Evolutionary conservation across 192 early-diverging fungal species (phyloP).

Genomic region (Umbelopsis vinacea): DNA sequence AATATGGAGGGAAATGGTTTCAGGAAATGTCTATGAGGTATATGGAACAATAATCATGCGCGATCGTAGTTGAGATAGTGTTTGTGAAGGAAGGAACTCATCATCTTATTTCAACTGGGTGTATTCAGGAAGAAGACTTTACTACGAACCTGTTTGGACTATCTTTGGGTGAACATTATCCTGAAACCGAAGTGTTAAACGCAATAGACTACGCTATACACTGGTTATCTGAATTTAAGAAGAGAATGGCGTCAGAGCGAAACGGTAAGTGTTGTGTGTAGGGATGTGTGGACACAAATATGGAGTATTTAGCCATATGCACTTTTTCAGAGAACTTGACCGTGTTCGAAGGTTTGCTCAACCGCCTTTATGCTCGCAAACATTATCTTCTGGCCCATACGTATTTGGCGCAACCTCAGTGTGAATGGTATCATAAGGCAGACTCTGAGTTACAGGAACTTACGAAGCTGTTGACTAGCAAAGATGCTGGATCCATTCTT

Average conservation of each 20-base stretch:
- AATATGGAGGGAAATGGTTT: slow-evolving; percentile 59
- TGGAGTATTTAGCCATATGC: background rate
- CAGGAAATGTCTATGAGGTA: slow-evolving; percentile 61
- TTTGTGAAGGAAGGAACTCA: background rate
- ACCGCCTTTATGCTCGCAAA: slow-evolving; percentile 39
- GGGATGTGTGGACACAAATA: background rate
- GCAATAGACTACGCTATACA: slow-evolving; percentile 38
- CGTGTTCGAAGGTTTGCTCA: slow-evolving; percentile 25
- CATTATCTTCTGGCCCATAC: slow-evolving; percentile 47
- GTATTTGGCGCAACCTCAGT: slow-evolving; percentile 48
- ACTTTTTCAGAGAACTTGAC: background rate
- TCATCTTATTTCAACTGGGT: background rate
- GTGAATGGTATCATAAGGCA: slow-evolving; percentile 45
- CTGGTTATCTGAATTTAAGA: slow-evolving; percentile 24
- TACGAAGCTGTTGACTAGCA: slow-evolving; percentile 4
- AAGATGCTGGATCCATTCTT: slow-evolving; percentile 25
- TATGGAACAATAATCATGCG: background rate
- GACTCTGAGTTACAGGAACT: slow-evolving; percentile 30
- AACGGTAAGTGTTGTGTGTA: background rate
- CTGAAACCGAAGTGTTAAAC: slow-evolving; percentile 37
- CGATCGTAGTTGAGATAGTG: background rate
- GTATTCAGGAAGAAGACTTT: slow-evolving; percentile 61
- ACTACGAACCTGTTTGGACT: slow-evolving; percentile 59
- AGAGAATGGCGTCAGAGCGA: background rate
- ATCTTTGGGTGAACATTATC: slow-evolving; percentile 48